Evolutionary conservation across 2,329 filamentous ascomycete species (phyloP).

Genomic region (Cercospora berteroae): DNA sequence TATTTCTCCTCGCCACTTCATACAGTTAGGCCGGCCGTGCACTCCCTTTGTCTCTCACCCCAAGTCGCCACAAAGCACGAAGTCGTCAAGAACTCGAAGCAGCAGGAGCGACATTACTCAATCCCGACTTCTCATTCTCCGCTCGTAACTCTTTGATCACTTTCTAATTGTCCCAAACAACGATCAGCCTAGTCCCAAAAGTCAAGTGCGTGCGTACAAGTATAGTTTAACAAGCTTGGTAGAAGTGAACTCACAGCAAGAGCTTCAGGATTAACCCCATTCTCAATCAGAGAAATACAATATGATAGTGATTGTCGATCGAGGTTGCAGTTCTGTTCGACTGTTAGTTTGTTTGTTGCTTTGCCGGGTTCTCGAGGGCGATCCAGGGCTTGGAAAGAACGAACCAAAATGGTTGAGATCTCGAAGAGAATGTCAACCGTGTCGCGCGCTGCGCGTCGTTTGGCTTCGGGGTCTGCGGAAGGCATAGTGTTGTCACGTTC

Average conservation of each 20-base stretch:
- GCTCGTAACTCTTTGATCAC: slow-evolving; percentile 48
- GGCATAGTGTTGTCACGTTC: not conserved
- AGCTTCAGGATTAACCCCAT: slow-evolving; percentile 93
- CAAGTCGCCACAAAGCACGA: not conserved
- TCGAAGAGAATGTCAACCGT: slow-evolving; percentile 69
- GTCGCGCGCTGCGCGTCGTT: slow-evolving; percentile 74
- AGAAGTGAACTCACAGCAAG: slow-evolving; percentile 67
- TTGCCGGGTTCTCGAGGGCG: not conserved
- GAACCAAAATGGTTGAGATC: slow-evolving; percentile 82
- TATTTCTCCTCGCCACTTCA: not conserved
- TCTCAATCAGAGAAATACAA: slow-evolving; percentile 95
- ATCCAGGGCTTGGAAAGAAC: not conserved
- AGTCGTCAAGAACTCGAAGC: not conserved
- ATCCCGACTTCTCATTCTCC: slow-evolving; percentile 38
- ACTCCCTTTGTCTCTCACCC: not conserved
- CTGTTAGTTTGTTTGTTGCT: not conserved
- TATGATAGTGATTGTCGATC: slow-evolving; percentile 88
- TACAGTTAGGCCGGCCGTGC: not conserved
- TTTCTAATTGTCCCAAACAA: slow-evolving; percentile 36
- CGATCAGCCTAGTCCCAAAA: not conserved
- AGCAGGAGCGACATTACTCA: not conserved
- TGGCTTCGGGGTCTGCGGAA: slow-evolving; percentile 50
- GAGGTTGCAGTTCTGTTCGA: slow-evolving; percentile 81
- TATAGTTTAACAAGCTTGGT: not conserved
- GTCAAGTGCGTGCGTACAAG: too few species aligned